Evolutionary conservation across 108 stramenopile species (phyloP).

Genomic region (Discostella stelligeroides): DNA sequence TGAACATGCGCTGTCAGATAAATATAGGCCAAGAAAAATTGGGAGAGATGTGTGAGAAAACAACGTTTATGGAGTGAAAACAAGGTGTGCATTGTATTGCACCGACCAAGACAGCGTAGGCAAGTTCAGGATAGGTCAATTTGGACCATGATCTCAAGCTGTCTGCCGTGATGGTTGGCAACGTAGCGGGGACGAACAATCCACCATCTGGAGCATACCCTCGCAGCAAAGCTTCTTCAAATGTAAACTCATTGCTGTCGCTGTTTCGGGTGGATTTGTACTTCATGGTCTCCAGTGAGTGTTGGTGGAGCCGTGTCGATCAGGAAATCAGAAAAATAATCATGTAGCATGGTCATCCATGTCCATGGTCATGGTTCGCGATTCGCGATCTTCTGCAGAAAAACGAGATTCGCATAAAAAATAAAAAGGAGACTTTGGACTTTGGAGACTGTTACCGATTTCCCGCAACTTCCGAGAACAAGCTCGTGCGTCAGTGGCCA

Average conservation of each 20-base stretch:
- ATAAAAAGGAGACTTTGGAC: no score
- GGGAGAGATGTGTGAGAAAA: neutral
- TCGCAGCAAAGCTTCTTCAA: constrained; percentile 75
- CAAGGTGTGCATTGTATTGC: neutral
- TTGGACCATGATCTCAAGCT: constrained; percentile 55
- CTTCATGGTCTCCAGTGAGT: no score
- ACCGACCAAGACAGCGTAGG: constrained; percentile 53
- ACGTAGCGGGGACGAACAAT: constrained; percentile 74
- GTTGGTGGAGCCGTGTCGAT: no score
- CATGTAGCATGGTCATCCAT: neutral
- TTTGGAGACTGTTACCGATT: no score
- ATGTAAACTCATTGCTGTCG: constrained; percentile 48
- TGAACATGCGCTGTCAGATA: constrained; percentile 50
- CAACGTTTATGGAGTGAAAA: neutral
- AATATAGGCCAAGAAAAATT: neutral
- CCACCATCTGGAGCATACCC: constrained; percentile 92
- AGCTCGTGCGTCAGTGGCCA: no score
- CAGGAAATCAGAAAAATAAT: neutral
- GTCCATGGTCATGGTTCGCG: no score
- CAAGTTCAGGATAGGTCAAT: constrained; percentile 64
- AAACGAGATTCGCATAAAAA: no score
- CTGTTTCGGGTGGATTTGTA: constrained; percentile 71
- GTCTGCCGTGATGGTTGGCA: constrained; percentile 54
- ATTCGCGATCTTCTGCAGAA: no score
- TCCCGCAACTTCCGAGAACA: no score